phyloP scores from a whole-genome alignment of 106 monocot genomes.

The Apostasia shenzhenica region DNA sequence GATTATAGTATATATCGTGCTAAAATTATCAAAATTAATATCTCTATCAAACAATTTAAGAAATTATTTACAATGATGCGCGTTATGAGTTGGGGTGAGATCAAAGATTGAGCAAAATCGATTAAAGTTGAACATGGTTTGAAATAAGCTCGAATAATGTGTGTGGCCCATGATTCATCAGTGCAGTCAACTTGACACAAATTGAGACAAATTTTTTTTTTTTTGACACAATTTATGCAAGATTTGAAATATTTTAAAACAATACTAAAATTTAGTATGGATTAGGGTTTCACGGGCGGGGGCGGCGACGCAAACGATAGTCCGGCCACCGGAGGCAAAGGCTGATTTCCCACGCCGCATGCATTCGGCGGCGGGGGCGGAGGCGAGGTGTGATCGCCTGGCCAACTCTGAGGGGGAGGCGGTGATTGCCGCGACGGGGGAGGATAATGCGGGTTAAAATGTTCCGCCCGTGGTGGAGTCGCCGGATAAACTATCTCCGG shows the following conservation, averaged over 20 bases:
- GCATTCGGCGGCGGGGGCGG: not conserved
- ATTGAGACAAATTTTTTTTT: no score
- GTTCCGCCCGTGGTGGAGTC: not conserved
- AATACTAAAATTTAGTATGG: not conserved
- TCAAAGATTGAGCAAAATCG: no score
- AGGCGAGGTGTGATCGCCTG: not conserved
- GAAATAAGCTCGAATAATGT: no score
- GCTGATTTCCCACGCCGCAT: not conserved
- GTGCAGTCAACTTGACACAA: no score
- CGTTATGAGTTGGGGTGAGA: no score
- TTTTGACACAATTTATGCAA: no score
- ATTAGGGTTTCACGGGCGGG: conserved; percentile 10
- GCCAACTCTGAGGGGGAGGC: not conserved
- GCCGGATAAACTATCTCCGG: not conserved
- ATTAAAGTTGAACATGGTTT: no score
- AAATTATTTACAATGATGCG: no score
- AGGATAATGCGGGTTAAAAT: not conserved
- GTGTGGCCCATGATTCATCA: no score
- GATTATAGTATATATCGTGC: no score
- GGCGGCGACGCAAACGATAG: conserved; percentile 15
- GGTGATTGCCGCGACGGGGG: not conserved
- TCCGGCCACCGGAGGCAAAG: conserved; percentile 11
- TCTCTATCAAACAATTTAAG: no score
- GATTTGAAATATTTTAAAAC: not conserved
- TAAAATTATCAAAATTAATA: no score